Conservation (phyloP, 768 basidiomycete genomes). For the Sistotremastrum suecicum region DNA sequence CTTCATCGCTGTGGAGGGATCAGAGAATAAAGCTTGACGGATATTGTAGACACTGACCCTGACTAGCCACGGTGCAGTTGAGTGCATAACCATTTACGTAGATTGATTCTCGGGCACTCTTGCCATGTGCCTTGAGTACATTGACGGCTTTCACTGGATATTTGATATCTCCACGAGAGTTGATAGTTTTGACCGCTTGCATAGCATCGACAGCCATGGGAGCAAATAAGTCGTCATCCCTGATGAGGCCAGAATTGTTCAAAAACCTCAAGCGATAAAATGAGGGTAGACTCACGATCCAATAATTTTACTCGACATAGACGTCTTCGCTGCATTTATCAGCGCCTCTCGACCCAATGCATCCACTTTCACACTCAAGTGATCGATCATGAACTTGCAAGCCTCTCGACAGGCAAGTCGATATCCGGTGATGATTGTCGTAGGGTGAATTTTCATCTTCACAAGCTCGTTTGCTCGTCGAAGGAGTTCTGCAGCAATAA, state of each 20-base stretch:
- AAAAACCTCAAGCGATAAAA: slow-evolving; percentile 1
- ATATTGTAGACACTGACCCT: slow-evolving; percentile 46
- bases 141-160: slow-evolving; percentile 99
- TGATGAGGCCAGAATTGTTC: slow-evolving; percentile 18
- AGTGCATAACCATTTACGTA: slow-evolving; percentile 94
- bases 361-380: slow-evolving; percentile 90
- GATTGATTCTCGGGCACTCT: slow-evolving; percentile 86
- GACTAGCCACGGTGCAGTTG: slow-evolving; percentile 97
- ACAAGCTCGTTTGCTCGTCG: slow-evolving; percentile 96
- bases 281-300: slow-evolving; percentile 53
- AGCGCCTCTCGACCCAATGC: slow-evolving; percentile 81
- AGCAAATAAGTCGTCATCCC: slow-evolving; percentile 95
- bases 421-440: slow-evolving; percentile 98
- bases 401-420: slow-evolving; percentile 94
- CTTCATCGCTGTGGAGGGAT: slow-evolving; percentile 70
- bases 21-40: not conserved
- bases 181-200: slow-evolving; percentile 91
- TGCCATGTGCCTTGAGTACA: slow-evolving; percentile 93
- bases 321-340: slow-evolving; percentile 94
- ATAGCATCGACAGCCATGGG: slow-evolving; percentile 99
- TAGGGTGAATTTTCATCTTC: slow-evolving; percentile 96
- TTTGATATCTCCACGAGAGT: slow-evolving; percentile 88
- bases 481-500: slow-evolving; percentile 93
- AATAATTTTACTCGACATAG: slow-evolving; percentile 98
- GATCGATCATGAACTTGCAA: slow-evolving; percentile 95